phyloP scores from a whole-genome alignment of 2,329 filamentous ascomycete species.

The Aspergillus felis region DNA sequence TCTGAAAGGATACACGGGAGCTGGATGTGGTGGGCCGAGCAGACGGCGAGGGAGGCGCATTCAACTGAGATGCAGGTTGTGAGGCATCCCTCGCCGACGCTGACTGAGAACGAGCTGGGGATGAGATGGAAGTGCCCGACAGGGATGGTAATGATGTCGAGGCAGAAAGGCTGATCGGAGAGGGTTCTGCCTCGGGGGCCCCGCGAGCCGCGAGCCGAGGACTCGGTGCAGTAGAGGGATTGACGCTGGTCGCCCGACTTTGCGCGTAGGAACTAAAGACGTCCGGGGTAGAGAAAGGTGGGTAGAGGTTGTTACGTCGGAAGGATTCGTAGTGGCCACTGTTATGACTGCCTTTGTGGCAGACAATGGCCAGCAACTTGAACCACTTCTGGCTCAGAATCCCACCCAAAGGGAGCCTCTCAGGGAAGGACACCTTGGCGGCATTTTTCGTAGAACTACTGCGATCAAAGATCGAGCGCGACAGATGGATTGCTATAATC shows the following conservation, averaged over 20 bases:
- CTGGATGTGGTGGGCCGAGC: slow-evolving; percentile 27
- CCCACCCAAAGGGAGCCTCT: slow-evolving; percentile 76
- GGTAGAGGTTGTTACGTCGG: slow-evolving; percentile 72
- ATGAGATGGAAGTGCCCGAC: slow-evolving; percentile 25
- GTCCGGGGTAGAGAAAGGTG: slow-evolving; percentile 78
- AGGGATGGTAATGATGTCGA: slow-evolving; percentile 33
- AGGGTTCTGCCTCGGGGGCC: slow-evolving; percentile 25
- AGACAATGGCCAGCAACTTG: slow-evolving; percentile 80
- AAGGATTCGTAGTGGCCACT: slow-evolving; percentile 98
- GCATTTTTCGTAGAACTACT: slow-evolving; percentile 85
- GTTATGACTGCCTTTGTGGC: slow-evolving; percentile 91
- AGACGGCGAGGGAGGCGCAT: slow-evolving; percentile 13
- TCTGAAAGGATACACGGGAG: slow-evolving; percentile 32
- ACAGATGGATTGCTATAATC: slow-evolving; percentile 86
- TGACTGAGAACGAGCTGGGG: slow-evolving; percentile 14
- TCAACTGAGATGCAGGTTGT: slow-evolving; percentile 11
- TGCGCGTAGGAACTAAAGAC: slow-evolving; percentile 71
- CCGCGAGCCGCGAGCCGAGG: slow-evolving; percentile 39
- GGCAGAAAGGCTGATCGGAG: slow-evolving; percentile 28
- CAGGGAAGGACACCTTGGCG: slow-evolving; percentile 89
- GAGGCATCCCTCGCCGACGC: slow-evolving; percentile 12
- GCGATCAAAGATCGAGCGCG: slow-evolving; percentile 83
- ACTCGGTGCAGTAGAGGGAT: slow-evolving; percentile 37
- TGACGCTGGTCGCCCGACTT: slow-evolving; percentile 56
- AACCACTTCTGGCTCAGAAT: slow-evolving; percentile 75